These are phyloP conservation scores for Trametes meyenii DNA, from an alignment of 768 basidiomycete genomes.

Conservation along the genomic window DNA sequence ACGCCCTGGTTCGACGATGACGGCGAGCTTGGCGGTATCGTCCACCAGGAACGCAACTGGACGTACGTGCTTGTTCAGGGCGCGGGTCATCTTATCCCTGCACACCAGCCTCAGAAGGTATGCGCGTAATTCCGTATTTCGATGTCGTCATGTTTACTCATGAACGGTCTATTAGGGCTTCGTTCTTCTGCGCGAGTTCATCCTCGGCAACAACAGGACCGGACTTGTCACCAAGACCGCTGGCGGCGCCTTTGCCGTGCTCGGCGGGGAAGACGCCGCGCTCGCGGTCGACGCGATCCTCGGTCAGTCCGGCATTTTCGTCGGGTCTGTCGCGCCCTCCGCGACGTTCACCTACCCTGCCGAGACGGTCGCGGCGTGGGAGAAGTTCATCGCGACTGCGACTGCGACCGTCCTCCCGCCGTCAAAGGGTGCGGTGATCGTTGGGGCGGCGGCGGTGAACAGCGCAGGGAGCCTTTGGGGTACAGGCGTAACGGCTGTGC, in stretches of 20 bases:
- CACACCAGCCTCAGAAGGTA: conserved; percentile 34
- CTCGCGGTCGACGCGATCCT: conserved; percentile 50
- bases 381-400: conserved; percentile 33
- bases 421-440: neutral
- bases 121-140: too few relatives aligned
- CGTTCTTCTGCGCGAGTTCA: conserved; percentile 64
- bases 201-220: conserved; percentile 62
- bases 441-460: neutral
- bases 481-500: neutral
- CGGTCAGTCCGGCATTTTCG: conserved; percentile 57
- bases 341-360: conserved; percentile 32
- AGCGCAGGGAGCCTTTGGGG: neutral
- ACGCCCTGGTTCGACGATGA: conserved; percentile 68
- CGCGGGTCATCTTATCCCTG: conserved; percentile 45
- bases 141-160: too few relatives aligned
- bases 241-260: conserved; percentile 35
- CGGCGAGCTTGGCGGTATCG: conserved; percentile 63
- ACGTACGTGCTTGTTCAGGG: conserved; percentile 42
- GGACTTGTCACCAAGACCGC: conserved; percentile 49
- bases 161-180: conserved; percentile 46
- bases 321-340: conserved; percentile 42
- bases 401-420: conserved; percentile 12
- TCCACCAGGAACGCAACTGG: conserved; percentile 76
- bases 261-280: conserved; percentile 55
- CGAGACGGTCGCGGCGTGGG: conserved; percentile 37